A percentile compares a stretch with the other conserved stretches of the same genome.
Conservation (phyloP, 202 grass and related monocot species). For the Setaria viridis region DNA sequence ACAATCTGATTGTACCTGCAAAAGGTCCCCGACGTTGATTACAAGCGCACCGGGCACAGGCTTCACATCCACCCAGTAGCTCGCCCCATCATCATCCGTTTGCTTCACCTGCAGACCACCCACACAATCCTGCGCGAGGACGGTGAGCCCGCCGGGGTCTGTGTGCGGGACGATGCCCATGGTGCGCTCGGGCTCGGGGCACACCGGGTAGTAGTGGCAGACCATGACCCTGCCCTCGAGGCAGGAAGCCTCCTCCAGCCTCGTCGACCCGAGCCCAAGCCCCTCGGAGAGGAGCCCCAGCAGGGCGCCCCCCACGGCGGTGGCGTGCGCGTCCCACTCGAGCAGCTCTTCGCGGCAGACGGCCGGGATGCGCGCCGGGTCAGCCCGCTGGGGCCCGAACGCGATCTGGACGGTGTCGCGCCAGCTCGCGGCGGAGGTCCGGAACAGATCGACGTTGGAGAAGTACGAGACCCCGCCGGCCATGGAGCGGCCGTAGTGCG, state of each 20-base stretch:
- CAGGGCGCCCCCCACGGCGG: constrained; percentile 43
- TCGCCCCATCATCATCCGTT: constrained; percentile 39
- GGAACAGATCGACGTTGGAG: constrained; percentile 77
- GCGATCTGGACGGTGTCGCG: constrained; percentile 70
- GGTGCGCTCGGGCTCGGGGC: constrained; percentile 83
- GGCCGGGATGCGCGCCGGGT: constrained; percentile 58
- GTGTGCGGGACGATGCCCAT: constrained; percentile 73
- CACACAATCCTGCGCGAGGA: constrained; percentile 64
- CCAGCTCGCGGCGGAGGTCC: constrained; percentile 75
- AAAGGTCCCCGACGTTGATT: constrained; percentile 83
- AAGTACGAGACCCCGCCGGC: constrained; percentile 64
- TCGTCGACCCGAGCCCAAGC: constrained; percentile 45
- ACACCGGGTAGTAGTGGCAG: constrained; percentile 92
- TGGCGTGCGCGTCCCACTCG: constrained; percentile 65
- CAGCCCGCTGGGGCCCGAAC: constrained; percentile 41
- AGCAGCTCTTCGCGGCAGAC: constrained; percentile 59
- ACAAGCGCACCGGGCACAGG: constrained; percentile 71
- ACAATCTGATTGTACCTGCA: constrained; percentile 60
- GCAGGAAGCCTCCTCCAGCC: constrained; percentile 54
- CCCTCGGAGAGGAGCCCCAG: constrained; percentile 65
- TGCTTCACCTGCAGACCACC: constrained; percentile 86
- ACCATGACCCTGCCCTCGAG: constrained; percentile 64
- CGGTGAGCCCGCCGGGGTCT: constrained; percentile 68
- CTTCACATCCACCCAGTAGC: constrained; percentile 68
- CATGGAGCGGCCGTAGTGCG: constrained; percentile 62